Evolutionary conservation across 148 eudicot species (phyloP).

Genomic region (Chenopodium berlandieri): DNA sequence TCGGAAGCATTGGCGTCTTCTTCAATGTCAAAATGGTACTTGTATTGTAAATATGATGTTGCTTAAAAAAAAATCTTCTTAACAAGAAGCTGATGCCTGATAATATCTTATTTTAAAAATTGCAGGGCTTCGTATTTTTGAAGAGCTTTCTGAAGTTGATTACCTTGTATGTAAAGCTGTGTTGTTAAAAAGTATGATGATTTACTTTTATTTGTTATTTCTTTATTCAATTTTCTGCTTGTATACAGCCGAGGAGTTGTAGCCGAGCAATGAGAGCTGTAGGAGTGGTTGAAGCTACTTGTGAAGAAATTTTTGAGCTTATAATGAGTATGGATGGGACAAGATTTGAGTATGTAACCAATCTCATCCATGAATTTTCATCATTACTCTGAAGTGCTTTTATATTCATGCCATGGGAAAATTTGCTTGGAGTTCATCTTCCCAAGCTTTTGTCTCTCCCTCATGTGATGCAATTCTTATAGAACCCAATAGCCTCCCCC

Average conservation of each 20-base stretch:
- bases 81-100: slow-evolving; percentile 1
- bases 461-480: background rate
- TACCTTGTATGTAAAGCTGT: slow-evolving; percentile 64
- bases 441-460: background rate
- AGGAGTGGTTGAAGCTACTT: slow-evolving; percentile 95
- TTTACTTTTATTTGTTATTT: slow-evolving; percentile 4
- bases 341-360: slow-evolving; percentile 83
- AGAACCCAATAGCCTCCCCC: background rate
- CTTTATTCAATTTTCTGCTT: slow-evolving; percentile 16
- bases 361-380: slow-evolving; percentile 1
- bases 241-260: slow-evolving; percentile 94
- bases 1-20: slow-evolving; percentile 97
- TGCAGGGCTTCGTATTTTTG: slow-evolving; percentile 96
- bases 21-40: slow-evolving; percentile 95
- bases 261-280: slow-evolving; percentile 99
- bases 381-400: background rate
- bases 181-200: slow-evolving; percentile 8
- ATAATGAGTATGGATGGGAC: slow-evolving; percentile 98
- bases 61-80: background rate
- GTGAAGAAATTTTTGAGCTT: slow-evolving; percentile 97
- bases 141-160: slow-evolving; percentile 97
- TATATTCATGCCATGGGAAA: background rate
- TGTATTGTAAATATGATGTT: background rate
- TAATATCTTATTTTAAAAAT: slow-evolving; percentile 17
- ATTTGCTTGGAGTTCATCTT: background rate